Evolutionary conservation across 257 asterid species (phyloP).

Genomic region (Solanum chilense): DNA sequence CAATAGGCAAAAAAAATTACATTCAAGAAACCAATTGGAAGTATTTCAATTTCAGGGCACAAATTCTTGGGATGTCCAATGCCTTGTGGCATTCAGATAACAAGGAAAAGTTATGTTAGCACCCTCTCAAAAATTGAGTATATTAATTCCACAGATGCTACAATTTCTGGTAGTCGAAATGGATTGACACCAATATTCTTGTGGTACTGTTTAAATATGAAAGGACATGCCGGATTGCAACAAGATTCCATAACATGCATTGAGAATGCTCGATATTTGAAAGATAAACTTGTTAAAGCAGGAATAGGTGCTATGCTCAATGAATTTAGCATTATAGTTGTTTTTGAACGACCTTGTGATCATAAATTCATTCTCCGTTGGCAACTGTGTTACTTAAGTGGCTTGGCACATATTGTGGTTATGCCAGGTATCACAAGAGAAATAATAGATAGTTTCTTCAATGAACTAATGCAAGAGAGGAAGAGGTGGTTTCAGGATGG

Average conservation of each 20-base stretch:
- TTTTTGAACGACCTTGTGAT: constrained; percentile 1
- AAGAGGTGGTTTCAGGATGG: neutral
- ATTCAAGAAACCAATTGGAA: neutral
- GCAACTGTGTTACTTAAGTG: constrained; percentile 1
- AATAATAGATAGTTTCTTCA: neutral
- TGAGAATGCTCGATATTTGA: neutral
- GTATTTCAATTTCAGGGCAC: neutral
- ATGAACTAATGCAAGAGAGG: neutral
- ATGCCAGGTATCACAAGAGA: neutral
- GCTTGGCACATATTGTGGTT: constrained; percentile 5
- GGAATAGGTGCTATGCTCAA: neutral
- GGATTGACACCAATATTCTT: neutral
- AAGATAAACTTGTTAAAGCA: neutral
- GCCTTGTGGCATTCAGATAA: neutral
- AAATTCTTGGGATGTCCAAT: neutral
- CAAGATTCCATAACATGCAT: neutral
- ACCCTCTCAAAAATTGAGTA: neutral
- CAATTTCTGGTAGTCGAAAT: neutral
- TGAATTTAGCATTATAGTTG: constrained; percentile 1
- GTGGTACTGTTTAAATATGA: neutral
- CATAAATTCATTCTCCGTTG: neutral
- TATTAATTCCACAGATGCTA: neutral
- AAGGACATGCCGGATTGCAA: neutral
- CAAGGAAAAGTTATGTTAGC: neutral
- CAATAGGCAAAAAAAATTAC: neutral